Conservation (phyloP, 2,329 filamentous ascomycete genomes). For the Triangularia verruculosa region DNA sequence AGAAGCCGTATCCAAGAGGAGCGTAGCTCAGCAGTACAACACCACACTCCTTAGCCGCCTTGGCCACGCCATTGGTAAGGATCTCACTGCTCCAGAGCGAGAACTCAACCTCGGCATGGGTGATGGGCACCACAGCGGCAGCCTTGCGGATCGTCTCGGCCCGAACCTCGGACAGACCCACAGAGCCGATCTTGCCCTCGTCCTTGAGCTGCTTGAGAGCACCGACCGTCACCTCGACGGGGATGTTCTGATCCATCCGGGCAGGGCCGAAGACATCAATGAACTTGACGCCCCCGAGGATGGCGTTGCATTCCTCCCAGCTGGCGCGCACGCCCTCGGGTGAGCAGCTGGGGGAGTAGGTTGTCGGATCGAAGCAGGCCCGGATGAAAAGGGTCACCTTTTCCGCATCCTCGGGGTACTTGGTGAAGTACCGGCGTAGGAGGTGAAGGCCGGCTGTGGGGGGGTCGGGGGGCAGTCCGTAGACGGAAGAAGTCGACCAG, state of each 20-base stretch:
- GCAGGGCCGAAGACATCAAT: conserved; percentile 61
- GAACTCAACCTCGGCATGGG: conserved; percentile 53
- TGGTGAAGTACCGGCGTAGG: conserved; percentile 59
- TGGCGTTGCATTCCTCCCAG: conserved; percentile 53
- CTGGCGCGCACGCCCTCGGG: conserved; percentile 54
- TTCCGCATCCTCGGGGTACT: conserved; percentile 61
- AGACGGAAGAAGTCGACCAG: conserved; percentile 35
- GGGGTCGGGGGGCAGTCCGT: conserved; percentile 35
- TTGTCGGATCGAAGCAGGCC: conserved; percentile 34
- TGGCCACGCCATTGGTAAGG: conserved; percentile 49
- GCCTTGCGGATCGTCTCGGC: conserved; percentile 49
- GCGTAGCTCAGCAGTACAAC: conserved; percentile 57
- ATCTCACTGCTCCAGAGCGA: conserved; percentile 48
- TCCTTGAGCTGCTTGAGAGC: conserved; percentile 49
- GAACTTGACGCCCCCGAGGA: conserved; percentile 54
- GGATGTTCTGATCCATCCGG: conserved; percentile 51
- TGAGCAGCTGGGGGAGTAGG: conserved; percentile 32
- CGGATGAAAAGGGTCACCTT: conserved; percentile 54
- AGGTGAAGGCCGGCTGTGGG: conserved; percentile 49
- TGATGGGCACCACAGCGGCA: conserved; percentile 43
- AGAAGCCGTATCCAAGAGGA: conserved; percentile 57
- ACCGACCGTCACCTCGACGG: conserved; percentile 44
- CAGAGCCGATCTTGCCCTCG: conserved; percentile 49
- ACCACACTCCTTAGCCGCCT: conserved; percentile 46
- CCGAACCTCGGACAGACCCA: conserved; percentile 52